A percentile compares a stretch with the other conserved stretches of the same genome.
Evolutionary conservation across 106 monocot genomes (phyloP).

Genomic region (Vanilla planifolia): DNA sequence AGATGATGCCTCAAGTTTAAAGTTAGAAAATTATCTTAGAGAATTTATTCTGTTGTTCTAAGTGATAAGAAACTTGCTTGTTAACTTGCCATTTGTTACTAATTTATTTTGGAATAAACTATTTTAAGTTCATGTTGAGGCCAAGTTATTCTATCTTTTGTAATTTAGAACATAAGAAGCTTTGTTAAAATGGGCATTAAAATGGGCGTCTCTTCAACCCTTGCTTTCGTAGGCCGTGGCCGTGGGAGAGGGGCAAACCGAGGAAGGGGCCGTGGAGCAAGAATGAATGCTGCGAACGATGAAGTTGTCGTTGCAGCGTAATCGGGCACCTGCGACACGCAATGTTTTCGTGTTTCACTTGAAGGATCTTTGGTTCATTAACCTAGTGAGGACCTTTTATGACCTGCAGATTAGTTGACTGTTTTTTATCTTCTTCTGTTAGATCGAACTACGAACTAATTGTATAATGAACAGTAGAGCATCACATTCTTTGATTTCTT

Average conservation of each 20-base stretch:
- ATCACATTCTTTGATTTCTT: background rate
- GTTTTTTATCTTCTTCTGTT: background rate
- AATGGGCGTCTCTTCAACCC: background rate
- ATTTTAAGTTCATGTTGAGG: too few species aligned
- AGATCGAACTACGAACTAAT: too few species aligned
- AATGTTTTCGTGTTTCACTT: background rate
- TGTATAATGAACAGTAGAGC: background rate
- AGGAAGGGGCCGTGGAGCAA: background rate
- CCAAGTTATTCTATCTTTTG: too few species aligned
- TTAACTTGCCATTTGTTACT: too few species aligned
- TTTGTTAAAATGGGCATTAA: too few species aligned
- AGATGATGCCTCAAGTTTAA: too few species aligned
- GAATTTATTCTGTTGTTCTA: too few species aligned
- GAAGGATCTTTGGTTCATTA: background rate
- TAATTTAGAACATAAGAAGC: too few species aligned
- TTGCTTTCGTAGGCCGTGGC: background rate
- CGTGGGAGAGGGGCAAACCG: background rate
- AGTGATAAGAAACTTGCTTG: too few species aligned
- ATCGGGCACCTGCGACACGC: background rate
- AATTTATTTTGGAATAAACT: too few species aligned
- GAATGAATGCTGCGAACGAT: background rate
- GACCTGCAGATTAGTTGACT: background rate
- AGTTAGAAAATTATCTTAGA: too few species aligned
- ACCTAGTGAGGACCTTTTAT: background rate
- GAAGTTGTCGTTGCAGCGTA: background rate